Conservation (phyloP, 2,329 filamentous ascomycete species). For the Trichophyton rubrum region DNA sequence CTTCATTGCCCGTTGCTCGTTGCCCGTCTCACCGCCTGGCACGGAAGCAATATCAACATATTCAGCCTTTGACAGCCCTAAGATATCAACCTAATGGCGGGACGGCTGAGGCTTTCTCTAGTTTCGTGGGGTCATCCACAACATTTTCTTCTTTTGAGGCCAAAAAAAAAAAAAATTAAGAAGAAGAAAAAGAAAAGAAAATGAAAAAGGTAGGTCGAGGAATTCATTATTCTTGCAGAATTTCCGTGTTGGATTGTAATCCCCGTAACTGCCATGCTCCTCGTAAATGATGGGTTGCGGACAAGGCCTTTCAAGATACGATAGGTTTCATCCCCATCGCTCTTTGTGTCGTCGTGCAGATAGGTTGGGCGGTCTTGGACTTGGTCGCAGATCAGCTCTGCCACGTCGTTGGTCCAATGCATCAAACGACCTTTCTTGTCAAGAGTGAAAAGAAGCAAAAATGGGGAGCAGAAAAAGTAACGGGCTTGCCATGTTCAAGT, state of each 20-base stretch:
- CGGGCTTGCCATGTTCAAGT: background rate
- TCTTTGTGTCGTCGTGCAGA: constrained; percentile 13
- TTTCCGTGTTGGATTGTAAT: background rate
- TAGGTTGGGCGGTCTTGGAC: constrained; percentile 10
- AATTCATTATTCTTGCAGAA: background rate
- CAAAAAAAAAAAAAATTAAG: background rate
- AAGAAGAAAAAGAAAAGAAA: background rate
- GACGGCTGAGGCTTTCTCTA: background rate
- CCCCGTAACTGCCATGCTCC: background rate
- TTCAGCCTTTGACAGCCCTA: constrained; percentile 2
- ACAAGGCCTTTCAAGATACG: constrained; percentile 1
- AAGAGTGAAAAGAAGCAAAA: background rate
- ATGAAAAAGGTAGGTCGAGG: background rate
- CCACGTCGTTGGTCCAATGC: constrained; percentile 15
- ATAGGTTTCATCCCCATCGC: constrained; percentile 1
- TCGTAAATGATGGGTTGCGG: background rate
- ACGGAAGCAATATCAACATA: background rate
- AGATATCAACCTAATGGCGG: background rate
- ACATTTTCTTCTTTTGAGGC: background rate
- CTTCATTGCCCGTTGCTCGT: background rate
- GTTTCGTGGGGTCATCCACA: background rate
- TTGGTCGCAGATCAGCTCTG: constrained; percentile 14
- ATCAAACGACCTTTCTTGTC: background rate
- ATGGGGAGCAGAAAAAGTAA: background rate
- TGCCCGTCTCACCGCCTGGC: background rate